A percentile compares a stretch with the other conserved stretches of the same genome.
These are phyloP conservation scores for Ajuga reptans DNA, from an alignment of 305 asterid genomes.

Conservation along the genomic window DNA sequence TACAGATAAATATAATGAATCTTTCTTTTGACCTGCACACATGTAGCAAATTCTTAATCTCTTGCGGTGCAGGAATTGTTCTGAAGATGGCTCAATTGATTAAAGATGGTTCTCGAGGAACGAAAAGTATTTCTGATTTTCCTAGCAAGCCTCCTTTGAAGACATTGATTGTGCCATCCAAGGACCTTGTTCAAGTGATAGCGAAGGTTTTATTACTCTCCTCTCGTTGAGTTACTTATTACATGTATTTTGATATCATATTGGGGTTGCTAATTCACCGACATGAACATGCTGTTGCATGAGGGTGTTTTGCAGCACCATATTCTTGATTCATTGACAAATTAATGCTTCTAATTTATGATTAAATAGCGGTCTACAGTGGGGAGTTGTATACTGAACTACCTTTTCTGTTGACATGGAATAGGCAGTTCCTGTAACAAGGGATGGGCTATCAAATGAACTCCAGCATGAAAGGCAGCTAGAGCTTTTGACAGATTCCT, in stretches of 20 bases:
- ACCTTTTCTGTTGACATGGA: slow-evolving; percentile 27
- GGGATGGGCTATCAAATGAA: slow-evolving; percentile 52
- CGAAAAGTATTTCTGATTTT: slow-evolving; percentile 39
- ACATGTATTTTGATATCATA: neutral
- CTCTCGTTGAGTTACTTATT: neutral
- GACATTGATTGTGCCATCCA: slow-evolving; percentile 64
- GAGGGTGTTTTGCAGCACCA: slow-evolving; percentile 10
- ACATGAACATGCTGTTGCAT: slow-evolving; percentile 11
- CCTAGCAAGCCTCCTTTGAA: slow-evolving; percentile 45
- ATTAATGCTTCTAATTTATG: neutral
- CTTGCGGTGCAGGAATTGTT: slow-evolving; percentile 55
- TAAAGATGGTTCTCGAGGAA: slow-evolving; percentile 65
- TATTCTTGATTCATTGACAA: neutral
- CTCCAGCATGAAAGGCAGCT: slow-evolving; percentile 54
- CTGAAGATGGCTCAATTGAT: slow-evolving; percentile 74
- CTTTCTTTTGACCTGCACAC: neutral
- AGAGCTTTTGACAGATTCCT: slow-evolving; percentile 84
- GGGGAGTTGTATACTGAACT: slow-evolving; percentile 1
- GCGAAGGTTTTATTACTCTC: slow-evolving; percentile 54
- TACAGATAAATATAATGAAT: neutral
- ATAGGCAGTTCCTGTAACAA: slow-evolving; percentile 70
- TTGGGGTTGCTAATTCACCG: slow-evolving; percentile 7
- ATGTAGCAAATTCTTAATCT: neutral
- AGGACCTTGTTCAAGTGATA: slow-evolving; percentile 80
- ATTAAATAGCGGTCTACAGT: neutral